Evolutionary conservation across 495 filamentous ascomycete genomes (phyloP).

Genomic region (Filosporella fistucella): DNA sequence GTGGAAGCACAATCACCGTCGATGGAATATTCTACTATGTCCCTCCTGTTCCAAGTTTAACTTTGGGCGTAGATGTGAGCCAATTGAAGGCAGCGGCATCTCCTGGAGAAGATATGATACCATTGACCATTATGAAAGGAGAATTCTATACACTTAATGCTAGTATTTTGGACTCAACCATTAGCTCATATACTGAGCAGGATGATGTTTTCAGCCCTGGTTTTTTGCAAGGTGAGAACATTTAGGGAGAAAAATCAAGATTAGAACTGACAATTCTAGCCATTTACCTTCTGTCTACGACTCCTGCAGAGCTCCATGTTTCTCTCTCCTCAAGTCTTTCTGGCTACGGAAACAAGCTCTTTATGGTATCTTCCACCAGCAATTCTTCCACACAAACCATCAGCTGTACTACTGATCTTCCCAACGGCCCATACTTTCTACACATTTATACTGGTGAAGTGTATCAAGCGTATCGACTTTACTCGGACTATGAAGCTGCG

Average conservation of each 20-base stretch:
- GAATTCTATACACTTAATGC: background rate
- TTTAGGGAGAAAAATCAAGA: no score
- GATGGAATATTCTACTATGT: no score
- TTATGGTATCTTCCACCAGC: background rate
- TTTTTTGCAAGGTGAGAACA: background rate
- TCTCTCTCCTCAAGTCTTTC: background rate
- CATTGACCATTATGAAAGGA: background rate
- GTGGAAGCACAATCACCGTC: no score
- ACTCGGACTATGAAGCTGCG: slow-evolving; percentile 36
- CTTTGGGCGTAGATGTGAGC: no score
- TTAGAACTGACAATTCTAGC: background rate
- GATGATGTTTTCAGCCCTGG: background rate
- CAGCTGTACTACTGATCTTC: background rate
- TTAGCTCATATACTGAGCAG: background rate
- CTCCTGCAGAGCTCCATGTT: background rate
- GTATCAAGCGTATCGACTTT: slow-evolving; percentile 39
- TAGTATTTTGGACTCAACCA: background rate
- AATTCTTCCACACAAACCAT: background rate
- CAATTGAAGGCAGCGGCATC: no score
- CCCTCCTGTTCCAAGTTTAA: no score
- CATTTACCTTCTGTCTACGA: background rate
- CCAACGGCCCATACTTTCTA: slow-evolving; percentile 34
- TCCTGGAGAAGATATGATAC: background rate
- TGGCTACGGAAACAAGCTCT: background rate
- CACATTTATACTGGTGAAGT: slow-evolving; percentile 28